Conservation (phyloP, 2,329 filamentous ascomycete species). For the Aschersonia sp. region DNA sequence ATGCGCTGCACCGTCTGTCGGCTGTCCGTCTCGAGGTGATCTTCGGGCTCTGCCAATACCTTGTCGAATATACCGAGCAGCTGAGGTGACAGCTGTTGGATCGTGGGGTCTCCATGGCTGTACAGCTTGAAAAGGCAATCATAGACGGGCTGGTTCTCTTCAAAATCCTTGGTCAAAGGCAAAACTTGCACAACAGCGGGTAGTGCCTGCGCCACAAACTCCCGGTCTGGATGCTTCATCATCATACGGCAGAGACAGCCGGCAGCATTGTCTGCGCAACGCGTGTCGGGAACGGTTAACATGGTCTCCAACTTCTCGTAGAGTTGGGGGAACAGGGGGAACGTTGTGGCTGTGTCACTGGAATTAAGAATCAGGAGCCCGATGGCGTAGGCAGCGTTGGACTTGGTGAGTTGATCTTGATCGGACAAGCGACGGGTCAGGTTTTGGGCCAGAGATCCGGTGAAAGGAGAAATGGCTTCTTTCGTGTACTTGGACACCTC, state of each 20-base stretch:
- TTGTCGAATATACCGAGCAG: slow-evolving; percentile 59
- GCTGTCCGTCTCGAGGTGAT: slow-evolving; percentile 62
- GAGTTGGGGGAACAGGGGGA: slow-evolving; percentile 66
- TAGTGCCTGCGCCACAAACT: slow-evolving; percentile 70
- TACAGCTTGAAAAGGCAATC: slow-evolving; percentile 82
- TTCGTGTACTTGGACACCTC: slow-evolving; percentile 83
- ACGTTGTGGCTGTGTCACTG: slow-evolving; percentile 50
- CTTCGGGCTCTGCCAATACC: slow-evolving; percentile 56
- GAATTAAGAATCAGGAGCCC: slow-evolving; percentile 78
- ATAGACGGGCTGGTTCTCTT: slow-evolving; percentile 92
- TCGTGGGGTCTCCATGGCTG: slow-evolving; percentile 51
- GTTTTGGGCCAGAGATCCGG: slow-evolving; percentile 59
- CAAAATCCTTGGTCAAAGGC: slow-evolving; percentile 83
- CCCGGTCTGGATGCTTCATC: slow-evolving; percentile 67
- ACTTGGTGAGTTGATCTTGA: slow-evolving; percentile 83
- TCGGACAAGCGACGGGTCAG: slow-evolving; percentile 79
- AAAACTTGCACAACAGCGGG: slow-evolving; percentile 66
- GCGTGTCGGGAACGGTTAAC: slow-evolving; percentile 61
- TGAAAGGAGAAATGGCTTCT: slow-evolving; percentile 67
- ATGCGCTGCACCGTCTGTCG: slow-evolving; percentile 51
- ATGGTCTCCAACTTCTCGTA: slow-evolving; percentile 77
- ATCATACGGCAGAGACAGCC: slow-evolving; percentile 91
- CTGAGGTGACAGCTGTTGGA: slow-evolving; percentile 55
- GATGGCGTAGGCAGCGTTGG: slow-evolving; percentile 84
- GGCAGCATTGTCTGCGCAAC: slow-evolving; percentile 83